Evolutionary conservation across 495 filamentous ascomycete genomes (phyloP).

Genomic region (Wilcoxina mikolae): DNA sequence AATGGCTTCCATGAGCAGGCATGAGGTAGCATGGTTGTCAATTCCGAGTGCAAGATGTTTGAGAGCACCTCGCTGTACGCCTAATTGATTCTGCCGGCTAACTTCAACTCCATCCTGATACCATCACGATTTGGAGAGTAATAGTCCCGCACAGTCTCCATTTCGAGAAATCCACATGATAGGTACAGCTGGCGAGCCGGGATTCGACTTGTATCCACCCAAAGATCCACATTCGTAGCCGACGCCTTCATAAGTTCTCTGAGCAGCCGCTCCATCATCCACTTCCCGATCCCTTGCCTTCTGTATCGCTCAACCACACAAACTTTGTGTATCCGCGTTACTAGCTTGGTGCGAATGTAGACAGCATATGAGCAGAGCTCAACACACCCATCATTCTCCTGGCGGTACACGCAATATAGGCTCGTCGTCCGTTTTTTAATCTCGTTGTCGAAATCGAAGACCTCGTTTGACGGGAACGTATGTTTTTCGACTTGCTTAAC

Average conservation of each 20-base stretch:
- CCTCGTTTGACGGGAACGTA: constrained; percentile 44
- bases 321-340: constrained; percentile 44
- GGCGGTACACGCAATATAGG: constrained; percentile 35
- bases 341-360: constrained; percentile 39
- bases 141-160: constrained; percentile 40
- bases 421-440: constrained; percentile 43
- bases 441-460: constrained; percentile 39
- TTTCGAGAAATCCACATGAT: constrained; percentile 39
- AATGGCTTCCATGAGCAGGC: no score
- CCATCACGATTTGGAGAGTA: constrained; percentile 43
- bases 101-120: constrained; percentile 38
- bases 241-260: constrained; percentile 38
- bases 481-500: constrained; percentile 38
- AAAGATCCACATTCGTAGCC: constrained; percentile 42
- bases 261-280: constrained; percentile 37
- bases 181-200: constrained; percentile 39
- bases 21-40: no score
- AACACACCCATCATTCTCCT: constrained; percentile 10
- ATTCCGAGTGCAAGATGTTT: no score
- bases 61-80: no score
- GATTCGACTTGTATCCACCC: constrained; percentile 43
- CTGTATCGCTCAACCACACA: constrained; percentile 41
- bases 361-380: constrained; percentile 39
- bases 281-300: constrained; percentile 39
- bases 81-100: no score